phyloP scores from a whole-genome alignment of 495 filamentous ascomycete species.

The Apodospora peruviana region DNA sequence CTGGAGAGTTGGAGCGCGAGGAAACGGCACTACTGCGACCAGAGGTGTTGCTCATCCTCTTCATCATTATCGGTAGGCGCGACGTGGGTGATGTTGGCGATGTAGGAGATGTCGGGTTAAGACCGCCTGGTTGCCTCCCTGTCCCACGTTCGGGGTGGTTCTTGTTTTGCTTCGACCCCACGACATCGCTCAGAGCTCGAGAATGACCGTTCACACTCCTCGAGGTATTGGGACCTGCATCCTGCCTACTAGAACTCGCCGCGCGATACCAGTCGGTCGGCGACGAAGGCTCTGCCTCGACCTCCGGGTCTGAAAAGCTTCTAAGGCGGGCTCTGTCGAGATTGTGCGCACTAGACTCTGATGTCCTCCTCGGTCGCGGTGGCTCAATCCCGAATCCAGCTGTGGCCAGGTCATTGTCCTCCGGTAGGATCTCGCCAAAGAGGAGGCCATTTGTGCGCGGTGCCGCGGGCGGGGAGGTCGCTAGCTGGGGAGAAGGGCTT shows the following conservation, averaged over 20 bases:
- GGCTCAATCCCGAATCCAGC: slow-evolving; percentile 46
- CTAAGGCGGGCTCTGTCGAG: slow-evolving; percentile 29
- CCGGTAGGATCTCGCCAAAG: slow-evolving; percentile 48
- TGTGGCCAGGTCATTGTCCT: slow-evolving; percentile 31
- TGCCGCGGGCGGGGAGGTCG: slow-evolving; percentile 20
- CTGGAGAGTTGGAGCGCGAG: slow-evolving; percentile 46
- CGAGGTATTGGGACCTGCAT: slow-evolving; percentile 21
- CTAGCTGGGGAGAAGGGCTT: slow-evolving; percentile 15
- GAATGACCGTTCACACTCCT: slow-evolving; percentile 32
- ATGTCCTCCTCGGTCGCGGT: slow-evolving; percentile 33
- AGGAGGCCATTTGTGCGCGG: slow-evolving; percentile 31
- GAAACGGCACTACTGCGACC: slow-evolving; percentile 41
- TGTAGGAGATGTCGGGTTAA: slow-evolving; percentile 19
- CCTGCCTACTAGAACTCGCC: slow-evolving; percentile 24
- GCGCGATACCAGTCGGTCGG: slow-evolving; percentile 51
- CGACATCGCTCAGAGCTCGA: slow-evolving; percentile 45
- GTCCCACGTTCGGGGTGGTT: slow-evolving; percentile 18
- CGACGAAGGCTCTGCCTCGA: slow-evolving; percentile 41
- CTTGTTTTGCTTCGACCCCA: slow-evolving; percentile 29
- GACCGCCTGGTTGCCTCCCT: slow-evolving; percentile 15
- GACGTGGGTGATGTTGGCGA: slow-evolving; percentile 33
- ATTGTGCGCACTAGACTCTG: slow-evolving; percentile 40
- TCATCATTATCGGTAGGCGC: slow-evolving; percentile 38
- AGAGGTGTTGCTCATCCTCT: slow-evolving; percentile 35
- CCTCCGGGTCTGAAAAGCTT: slow-evolving; percentile 39